Conservation (phyloP, 306 rosid genomes). For the Lathyrus sativus region DNA sequence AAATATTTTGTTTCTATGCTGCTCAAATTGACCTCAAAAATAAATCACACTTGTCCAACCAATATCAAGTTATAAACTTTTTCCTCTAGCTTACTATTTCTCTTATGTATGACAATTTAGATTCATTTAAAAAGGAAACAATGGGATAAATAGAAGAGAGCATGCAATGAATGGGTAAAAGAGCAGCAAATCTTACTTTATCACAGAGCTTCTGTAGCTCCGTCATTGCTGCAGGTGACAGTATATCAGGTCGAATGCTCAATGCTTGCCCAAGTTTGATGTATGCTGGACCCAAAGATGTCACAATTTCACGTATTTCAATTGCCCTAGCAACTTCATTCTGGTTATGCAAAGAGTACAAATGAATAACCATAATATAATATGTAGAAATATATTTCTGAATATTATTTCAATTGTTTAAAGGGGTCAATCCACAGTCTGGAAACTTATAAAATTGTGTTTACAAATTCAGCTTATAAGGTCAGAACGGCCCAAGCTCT, state of each 20-base stretch:
- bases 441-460: not conserved
- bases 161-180: no score
- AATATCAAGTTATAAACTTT: conserved; percentile 11
- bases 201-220: conserved; percentile 98
- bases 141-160: not conserved
- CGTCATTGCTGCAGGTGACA: conserved; percentile 92
- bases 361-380: conserved; percentile 26
- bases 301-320: conserved; percentile 90
- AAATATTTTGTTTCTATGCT: conserved; percentile 8
- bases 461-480: not conserved
- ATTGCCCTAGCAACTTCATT: conserved; percentile 97
- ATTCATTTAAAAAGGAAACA: conserved; percentile 29
- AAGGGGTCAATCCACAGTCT: not conserved
- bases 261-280: conserved; percentile 98
- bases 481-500: not conserved
- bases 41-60: conserved; percentile 29
- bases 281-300: conserved; percentile 99
- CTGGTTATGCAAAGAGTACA: conserved; percentile 52
- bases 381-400: not conserved
- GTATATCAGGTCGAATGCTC: conserved; percentile 95
- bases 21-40: conserved; percentile 25
- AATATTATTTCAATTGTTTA: not conserved
- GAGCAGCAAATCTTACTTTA: conserved; percentile 58
- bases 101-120: conserved; percentile 9
- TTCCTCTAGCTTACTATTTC: conserved; percentile 7